Percentiles rank a stretch among this genome's conserved stretches.
Conservation (phyloP, 2,329 filamentous ascomycete genomes). For the Phoma herbarum region DNA sequence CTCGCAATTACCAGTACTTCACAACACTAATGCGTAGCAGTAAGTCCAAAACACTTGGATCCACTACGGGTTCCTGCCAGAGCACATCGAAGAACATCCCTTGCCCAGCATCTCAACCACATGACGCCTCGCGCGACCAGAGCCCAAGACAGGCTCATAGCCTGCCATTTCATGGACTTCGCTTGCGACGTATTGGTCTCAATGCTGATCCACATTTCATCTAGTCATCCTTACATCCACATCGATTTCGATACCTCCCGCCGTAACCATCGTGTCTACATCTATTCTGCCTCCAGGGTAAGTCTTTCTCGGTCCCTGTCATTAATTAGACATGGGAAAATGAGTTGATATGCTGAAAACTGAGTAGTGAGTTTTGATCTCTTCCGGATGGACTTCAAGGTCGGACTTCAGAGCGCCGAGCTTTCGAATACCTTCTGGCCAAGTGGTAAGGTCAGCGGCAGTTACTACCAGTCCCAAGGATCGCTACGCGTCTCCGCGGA, state of each 20-base stretch:
- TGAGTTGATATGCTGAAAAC: neutral
- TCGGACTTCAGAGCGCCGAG: no score
- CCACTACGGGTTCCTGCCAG: neutral
- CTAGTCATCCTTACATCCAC: neutral
- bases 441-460: no score
- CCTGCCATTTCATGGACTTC: neutral
- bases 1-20: no score
- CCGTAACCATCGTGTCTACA: neutral
- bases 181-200: neutral
- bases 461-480: no score
- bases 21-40: neutral
- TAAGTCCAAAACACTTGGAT: neutral
- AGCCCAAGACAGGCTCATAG: neutral
- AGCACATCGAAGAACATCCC: no score
- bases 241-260: neutral
- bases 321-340: neutral
- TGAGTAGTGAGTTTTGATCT: neutral
- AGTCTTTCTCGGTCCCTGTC: neutral
- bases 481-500: no score
- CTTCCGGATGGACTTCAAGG: neutral
- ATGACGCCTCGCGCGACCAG: no score
- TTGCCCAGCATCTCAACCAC: no score
- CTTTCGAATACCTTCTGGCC: no score
- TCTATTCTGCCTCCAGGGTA: neutral
- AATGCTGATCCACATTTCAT: neutral